These are phyloP conservation scores for Leccinum solheimii DNA, from an alignment of 1,284 basidiomycete species.

Conservation along the genomic window DNA sequence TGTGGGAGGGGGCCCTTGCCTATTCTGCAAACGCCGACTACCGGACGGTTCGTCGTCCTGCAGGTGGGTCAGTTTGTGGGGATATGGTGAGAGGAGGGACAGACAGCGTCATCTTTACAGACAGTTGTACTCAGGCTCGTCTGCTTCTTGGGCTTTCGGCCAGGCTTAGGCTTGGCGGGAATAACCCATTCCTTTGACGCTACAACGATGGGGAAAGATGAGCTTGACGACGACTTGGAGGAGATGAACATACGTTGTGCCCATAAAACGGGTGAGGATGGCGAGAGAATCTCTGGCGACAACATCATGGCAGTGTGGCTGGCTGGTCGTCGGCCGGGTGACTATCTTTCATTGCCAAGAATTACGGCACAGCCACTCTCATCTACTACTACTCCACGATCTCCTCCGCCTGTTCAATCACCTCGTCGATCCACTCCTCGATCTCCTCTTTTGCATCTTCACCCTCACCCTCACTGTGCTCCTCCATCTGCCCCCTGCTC, in stretches of 20 bases:
- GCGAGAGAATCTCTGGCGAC: constrained; percentile 25
- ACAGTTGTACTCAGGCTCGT: constrained; percentile 29
- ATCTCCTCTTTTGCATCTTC: constrained; percentile 80
- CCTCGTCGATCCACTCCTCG: constrained; percentile 89
- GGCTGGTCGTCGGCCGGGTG: not conserved
- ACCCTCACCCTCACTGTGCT: constrained; percentile 36
- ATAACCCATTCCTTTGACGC: constrained; percentile 92
- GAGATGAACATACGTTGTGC: constrained; percentile 43
- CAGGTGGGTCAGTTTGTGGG: constrained; percentile 12
- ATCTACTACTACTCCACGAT: constrained; percentile 41
- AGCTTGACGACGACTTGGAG: not conserved
- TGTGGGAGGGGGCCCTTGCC: constrained; percentile 41
- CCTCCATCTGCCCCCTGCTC: constrained; percentile 38
- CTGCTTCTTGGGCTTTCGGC: constrained; percentile 85
- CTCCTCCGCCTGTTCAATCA: constrained; percentile 86
- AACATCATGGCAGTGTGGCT: constrained; percentile 24
- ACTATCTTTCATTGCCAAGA: not conserved
- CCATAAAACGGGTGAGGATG: constrained; percentile 42
- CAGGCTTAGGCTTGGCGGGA: constrained; percentile 86
- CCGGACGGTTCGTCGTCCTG: constrained; percentile 56
- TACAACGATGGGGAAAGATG: constrained; percentile 28
- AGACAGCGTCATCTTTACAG: constrained; percentile 51
- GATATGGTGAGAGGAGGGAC: constrained; percentile 17
- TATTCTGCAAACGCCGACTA: constrained; percentile 70
- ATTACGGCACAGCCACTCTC: constrained; percentile 20